Conservation (phyloP, 495 filamentous ascomycete species). For the Cercophora sp. region DNA sequence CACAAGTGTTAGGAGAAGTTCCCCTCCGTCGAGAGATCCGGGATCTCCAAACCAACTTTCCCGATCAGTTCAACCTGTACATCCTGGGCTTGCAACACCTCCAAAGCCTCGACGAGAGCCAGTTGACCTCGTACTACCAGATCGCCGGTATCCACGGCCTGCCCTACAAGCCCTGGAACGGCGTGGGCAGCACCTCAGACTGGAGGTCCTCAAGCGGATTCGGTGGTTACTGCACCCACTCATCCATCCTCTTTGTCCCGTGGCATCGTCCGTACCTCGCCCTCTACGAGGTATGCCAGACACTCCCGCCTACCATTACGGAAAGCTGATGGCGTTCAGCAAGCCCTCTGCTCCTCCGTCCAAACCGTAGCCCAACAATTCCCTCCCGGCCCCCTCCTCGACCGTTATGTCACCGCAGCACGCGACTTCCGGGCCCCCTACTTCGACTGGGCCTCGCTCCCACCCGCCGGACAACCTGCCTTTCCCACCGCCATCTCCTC, state of each 20-base stretch:
- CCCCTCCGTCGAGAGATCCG: slow-evolving; percentile 28
- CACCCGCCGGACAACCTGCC: slow-evolving; percentile 16
- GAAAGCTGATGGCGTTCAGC: too few species aligned
- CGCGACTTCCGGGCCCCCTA: slow-evolving; percentile 48
- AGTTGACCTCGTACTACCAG: slow-evolving; percentile 33
- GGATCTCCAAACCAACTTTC: slow-evolving; percentile 27
- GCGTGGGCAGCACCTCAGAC: slow-evolving; percentile 22
- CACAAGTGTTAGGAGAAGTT: slow-evolving; percentile 15
- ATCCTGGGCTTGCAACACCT: slow-evolving; percentile 24
- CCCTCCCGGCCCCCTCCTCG: slow-evolving; percentile 42
- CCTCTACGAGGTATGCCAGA: too few species aligned
- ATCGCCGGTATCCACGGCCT: slow-evolving; percentile 44
- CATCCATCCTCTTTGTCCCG: slow-evolving; percentile 59
- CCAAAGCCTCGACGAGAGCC: slow-evolving; percentile 17
- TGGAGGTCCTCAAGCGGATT: slow-evolving; percentile 28
- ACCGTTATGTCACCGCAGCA: slow-evolving; percentile 40
- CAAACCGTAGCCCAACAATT: slow-evolving; percentile 47
- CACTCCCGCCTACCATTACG: too few species aligned
- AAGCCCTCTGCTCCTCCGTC: slow-evolving; percentile 51
- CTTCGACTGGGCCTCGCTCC: slow-evolving; percentile 53
- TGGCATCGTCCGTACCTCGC: slow-evolving; percentile 70
- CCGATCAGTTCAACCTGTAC: slow-evolving; percentile 31
- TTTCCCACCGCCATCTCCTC: slow-evolving; percentile 33
- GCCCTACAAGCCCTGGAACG: slow-evolving; percentile 41
- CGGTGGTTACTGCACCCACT: slow-evolving; percentile 62